Conservation (phyloP, 2,329 filamentous ascomycete genomes). For the Gnomoniopsis smithogilvyi region DNA sequence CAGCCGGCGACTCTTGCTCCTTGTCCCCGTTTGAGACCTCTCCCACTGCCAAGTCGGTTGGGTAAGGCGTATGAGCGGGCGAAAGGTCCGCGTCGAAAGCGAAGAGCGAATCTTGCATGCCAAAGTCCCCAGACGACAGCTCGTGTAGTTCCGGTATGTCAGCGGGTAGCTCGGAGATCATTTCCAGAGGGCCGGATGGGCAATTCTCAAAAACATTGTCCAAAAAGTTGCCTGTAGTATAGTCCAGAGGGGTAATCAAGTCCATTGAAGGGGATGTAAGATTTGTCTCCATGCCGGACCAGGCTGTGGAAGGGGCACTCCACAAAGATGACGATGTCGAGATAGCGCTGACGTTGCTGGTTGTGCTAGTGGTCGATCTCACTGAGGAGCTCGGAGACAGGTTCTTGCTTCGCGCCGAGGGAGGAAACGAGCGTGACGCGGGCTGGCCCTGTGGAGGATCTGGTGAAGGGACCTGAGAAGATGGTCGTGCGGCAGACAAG, state of each 20-base stretch:
- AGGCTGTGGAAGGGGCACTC: conserved; percentile 38
- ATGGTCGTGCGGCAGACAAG: background rate
- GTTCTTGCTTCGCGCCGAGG: conserved; percentile 34
- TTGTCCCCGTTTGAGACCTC: conserved; percentile 20
- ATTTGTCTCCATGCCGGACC: conserved; percentile 37
- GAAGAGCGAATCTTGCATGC: conserved; percentile 34
- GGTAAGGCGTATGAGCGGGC: conserved; percentile 30
- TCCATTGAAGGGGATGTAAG: conserved; percentile 45
- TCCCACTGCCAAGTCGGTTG: conserved; percentile 34
- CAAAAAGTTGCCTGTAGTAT: conserved; percentile 26
- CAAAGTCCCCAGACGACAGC: conserved; percentile 26
- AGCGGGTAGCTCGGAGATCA: conserved; percentile 41
- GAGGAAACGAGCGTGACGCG: conserved; percentile 15
- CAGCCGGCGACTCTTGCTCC: conserved; percentile 1
- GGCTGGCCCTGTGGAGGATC: conserved; percentile 15
- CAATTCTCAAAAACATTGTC: conserved; percentile 20
- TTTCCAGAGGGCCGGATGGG: conserved; percentile 25
- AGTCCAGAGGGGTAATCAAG: conserved; percentile 30
- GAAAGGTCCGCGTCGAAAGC: conserved; percentile 32
- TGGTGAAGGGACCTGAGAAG: background rate
- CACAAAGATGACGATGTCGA: conserved; percentile 48
- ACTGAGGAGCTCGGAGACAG: conserved; percentile 47
- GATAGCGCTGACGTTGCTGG: conserved; percentile 30
- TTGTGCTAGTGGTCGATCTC: conserved; percentile 41
- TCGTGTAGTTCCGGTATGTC: conserved; percentile 31